Evolutionary conservation across 352 stramenopile genomes (phyloP).

Genomic region (Globisporangium orthogonon): DNA sequence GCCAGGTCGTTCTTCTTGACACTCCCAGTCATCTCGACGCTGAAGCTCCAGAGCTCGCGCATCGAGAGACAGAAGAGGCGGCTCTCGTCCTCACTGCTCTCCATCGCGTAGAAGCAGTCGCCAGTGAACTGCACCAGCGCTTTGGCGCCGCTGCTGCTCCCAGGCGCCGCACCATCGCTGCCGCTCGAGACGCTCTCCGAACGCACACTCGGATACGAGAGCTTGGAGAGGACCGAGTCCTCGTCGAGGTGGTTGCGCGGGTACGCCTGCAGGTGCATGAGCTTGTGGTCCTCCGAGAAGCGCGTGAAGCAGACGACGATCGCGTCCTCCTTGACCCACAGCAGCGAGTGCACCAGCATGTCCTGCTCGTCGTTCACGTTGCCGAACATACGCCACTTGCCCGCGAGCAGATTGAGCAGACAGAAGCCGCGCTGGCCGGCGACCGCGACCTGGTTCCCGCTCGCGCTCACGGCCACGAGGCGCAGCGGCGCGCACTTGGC

Average conservation of each 20-base stretch:
- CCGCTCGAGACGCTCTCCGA: neutral
- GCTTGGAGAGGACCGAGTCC: constrained; percentile 39
- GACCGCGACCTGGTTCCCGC: constrained; percentile 55
- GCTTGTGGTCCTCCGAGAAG: constrained; percentile 43
- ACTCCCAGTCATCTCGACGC: constrained; percentile 29
- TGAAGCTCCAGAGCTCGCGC: constrained; percentile 53
- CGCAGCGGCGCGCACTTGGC: constrained; percentile 56
- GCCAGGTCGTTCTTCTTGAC: constrained; percentile 36
- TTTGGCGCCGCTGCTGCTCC: constrained; percentile 7
- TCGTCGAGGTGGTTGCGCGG: constrained; percentile 74
- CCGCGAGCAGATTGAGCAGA: constrained; percentile 52
- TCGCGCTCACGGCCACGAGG: constrained; percentile 46
- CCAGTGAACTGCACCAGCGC: constrained; percentile 3
- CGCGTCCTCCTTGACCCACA: constrained; percentile 61
- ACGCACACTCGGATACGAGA: constrained; percentile 31
- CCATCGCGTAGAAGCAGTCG: constrained; percentile 48
- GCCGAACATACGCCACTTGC: constrained; percentile 80
- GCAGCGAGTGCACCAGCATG: constrained; percentile 50
- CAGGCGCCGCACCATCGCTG: constrained; percentile 11
- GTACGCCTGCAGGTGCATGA: constrained; percentile 59
- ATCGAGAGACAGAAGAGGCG: constrained; percentile 57
- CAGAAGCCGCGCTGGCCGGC: constrained; percentile 71
- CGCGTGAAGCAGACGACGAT: constrained; percentile 61
- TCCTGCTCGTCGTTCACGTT: constrained; percentile 84
- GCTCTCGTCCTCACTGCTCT: constrained; percentile 36